Base-by-base conservation (phyloP, 768 basidiomycete genomes). In the Boletus subcaerulescens region DNA sequence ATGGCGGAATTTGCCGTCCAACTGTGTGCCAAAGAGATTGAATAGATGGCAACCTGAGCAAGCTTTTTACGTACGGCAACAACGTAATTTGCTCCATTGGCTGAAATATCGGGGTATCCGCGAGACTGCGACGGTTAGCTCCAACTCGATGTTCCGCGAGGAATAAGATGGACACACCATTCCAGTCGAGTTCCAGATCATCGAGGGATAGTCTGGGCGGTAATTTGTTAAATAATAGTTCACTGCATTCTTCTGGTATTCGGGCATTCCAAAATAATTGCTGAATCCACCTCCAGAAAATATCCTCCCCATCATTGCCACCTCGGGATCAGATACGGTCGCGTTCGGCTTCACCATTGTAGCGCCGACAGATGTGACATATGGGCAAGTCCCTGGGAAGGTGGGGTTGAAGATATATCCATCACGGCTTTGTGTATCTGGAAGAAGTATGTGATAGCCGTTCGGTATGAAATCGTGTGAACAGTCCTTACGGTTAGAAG, bases 321-420 rank as follows among this genome's bases (percentile, higher is more conserved):
- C 72, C 65, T 89, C 86, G 5, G 86, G 85, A 6, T 71, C 62
- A 6, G 45, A 61, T 15, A 70, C 69, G 7, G 67, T 72, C 4
- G 63, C 48, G 38, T 69, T 70, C 4, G 71, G 66, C 65, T 79
- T 80, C 52, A 84, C 69, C 43, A 71, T 70, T 1, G 74, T 78
- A 0, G 75, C 65, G 11, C 81, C 80, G 38, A 82, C 77, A 7
- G 80, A 74, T 18, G 80, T 81, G 22, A 81, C 65, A 48, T 74
- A 81, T 1, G 80, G 79, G 56, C 80, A 81, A 1, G 76, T 74
- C 8, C 58, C 70, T 10, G 78, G 80, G 74, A 77, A 82, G 6
- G 66, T 62, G 14, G 85, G 84, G 50, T 80, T 81, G 76, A 86
- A 85, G 12, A 58, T 45, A 8, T 36, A 76, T 22, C 82, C 83